Evolutionary conservation across 768 basidiomycete species (phyloP), one percentile per base, ranked within the genome.

Genomic region (Calvatia gigantea): DNA sequence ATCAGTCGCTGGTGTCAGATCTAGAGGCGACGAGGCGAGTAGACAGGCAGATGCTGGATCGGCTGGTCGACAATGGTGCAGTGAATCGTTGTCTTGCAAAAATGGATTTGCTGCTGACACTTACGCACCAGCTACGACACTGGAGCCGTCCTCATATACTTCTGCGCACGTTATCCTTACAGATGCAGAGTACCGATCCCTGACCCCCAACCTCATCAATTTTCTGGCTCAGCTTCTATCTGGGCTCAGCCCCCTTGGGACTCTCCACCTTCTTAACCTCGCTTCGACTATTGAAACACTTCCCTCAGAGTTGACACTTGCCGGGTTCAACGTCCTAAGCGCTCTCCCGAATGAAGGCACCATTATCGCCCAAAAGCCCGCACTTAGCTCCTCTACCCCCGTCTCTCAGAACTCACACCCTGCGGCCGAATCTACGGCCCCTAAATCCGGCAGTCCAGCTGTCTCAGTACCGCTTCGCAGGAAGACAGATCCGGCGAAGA

Each of bases 21-120:
- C 71, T 92, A 56, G 81, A 83, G 68, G 69, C 69, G 55, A 76
- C 74, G 15, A 69, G 78, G 58, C 64, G 72, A 31, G 84, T 91
- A 28, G 91, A 94, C 62, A 86, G 80, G 64, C 85, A 92, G 65
- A 83, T 94, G 74, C 71, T 94, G 27, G 92, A 95, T 68, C 78
- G 93, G 58, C 72, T 95, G 58, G 73, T 92, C 14, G 91, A 91
- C 69, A 80, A 82, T 74, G 92, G 92, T 93, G 64, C 50, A 77
- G 14, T 37, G 37, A n/a, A 12, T 9, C 21, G 38, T 5, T 17
- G 27, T 27, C 27, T 44, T 23, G 21, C 21, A 21, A 5, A 15
- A 7, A 12, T 2, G 21, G 9, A 25, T 42, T 11, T 37, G 17
- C 21, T 33, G 14, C 43, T 48, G 31, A 48, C 9, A 27, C 27